A percentile compares a stretch with the other conserved stretches of the same genome.
Evolutionary conservation across 192 early-diverging fungal species (phyloP).

Genomic region (Coemansia sp.): DNA sequence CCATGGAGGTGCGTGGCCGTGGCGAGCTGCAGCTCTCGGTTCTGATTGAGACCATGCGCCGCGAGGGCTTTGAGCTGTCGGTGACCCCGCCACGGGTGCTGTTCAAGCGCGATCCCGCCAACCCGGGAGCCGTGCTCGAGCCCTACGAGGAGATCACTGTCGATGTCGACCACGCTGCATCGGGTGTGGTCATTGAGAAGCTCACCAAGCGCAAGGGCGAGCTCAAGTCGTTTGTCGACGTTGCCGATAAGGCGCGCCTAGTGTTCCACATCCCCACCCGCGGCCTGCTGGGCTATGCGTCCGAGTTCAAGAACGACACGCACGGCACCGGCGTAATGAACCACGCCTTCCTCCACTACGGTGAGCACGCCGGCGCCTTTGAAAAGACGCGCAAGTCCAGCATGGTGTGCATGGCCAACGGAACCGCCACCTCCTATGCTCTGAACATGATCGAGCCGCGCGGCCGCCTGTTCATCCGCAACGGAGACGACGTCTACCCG

Average conservation of each 20-base stretch:
- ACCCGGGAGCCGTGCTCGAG: constrained; percentile 55
- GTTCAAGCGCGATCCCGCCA: constrained; percentile 58
- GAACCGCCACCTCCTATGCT: constrained; percentile 67
- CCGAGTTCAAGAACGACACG: constrained; percentile 87
- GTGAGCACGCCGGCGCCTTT: constrained; percentile 63
- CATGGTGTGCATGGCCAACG: constrained; percentile 64
- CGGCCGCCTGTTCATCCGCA: constrained; percentile 70
- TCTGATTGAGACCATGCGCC: constrained; percentile 83
- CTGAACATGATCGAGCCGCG: constrained; percentile 70
- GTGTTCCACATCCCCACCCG: constrained; percentile 78
- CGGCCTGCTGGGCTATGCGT: constrained; percentile 74
- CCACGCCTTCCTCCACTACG: constrained; percentile 68
- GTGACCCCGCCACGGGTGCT: constrained; percentile 79
- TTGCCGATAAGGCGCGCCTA: constrained; percentile 67
- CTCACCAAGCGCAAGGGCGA: constrained; percentile 77
- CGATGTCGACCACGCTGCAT: constrained; percentile 64
- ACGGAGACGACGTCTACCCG: constrained; percentile 69
- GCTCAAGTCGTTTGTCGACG: constrained; percentile 64
- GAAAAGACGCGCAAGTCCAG: constrained; percentile 72
- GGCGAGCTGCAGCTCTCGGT: constrained; percentile 87
- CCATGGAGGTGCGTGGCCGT: constrained; percentile 79
- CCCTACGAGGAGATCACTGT: constrained; percentile 82
- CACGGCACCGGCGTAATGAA: constrained; percentile 78
- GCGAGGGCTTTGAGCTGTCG: constrained; percentile 81
- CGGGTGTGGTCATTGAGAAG: constrained; percentile 79